Evolutionary conservation across 495 filamentous ascomycete genomes (phyloP).

Genomic region (Cryomyces minteri): DNA sequence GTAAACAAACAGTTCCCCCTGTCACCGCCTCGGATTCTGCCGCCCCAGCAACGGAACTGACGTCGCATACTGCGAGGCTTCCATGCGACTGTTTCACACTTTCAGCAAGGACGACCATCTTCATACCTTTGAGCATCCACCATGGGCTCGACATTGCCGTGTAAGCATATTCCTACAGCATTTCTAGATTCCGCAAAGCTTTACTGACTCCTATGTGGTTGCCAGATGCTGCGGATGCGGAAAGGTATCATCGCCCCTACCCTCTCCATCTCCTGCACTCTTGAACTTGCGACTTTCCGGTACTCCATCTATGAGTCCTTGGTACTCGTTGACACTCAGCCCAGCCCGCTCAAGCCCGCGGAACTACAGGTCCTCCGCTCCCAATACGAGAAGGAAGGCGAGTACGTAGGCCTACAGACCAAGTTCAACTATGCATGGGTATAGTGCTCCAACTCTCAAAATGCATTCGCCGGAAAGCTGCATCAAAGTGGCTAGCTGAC

Average conservation of each 20-base stretch:
- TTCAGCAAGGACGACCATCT: no score
- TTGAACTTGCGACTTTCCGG: background rate
- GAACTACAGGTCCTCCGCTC: constrained; percentile 81
- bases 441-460: constrained; percentile 9
- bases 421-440: constrained; percentile 99
- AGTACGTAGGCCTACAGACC: constrained; percentile 90
- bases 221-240: constrained; percentile 88
- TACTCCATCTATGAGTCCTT: constrained; percentile 2
- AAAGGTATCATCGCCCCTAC: constrained; percentile 43
- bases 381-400: constrained; percentile 92
- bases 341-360: constrained; percentile 66
- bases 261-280: background rate
- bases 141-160: no score
- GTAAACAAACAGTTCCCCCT: no score
- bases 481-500: background rate
- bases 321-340: background rate
- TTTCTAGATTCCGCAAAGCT: no score
- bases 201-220: background rate
- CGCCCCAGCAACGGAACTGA: no score
- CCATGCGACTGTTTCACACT: no score
- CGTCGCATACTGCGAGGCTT: no score
- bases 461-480: background rate
- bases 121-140: no score
- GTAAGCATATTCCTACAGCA: no score
- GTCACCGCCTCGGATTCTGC: no score